phyloP scores from a whole-genome alignment of 768 basidiomycete species.

The Russula sp. region DNA sequence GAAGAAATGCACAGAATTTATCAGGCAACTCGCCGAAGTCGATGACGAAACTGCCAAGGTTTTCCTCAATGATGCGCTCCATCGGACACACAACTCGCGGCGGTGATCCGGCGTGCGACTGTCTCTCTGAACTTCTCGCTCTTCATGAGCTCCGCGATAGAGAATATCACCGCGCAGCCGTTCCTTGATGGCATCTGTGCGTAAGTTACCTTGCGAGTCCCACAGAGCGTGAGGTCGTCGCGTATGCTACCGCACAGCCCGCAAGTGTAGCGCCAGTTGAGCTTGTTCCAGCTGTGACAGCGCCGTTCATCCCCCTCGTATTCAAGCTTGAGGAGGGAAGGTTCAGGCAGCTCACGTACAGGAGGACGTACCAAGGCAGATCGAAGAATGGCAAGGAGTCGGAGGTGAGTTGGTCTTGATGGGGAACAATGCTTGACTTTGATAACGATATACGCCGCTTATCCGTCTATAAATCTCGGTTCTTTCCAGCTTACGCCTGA shows the following conservation, averaged over 20 bases:
- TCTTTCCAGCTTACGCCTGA: no score
- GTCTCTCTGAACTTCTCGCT: no score
- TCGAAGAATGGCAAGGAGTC: no score
- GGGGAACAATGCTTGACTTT: no score
- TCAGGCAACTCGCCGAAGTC: slow-evolving; percentile 93
- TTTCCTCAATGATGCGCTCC: slow-evolving; percentile 77
- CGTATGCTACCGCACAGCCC: slow-evolving; percentile 32
- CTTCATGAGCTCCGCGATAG: slow-evolving; percentile 51
- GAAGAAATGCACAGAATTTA: slow-evolving; percentile 82
- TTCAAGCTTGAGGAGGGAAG: slow-evolving; percentile 98
- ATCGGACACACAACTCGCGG: slow-evolving; percentile 64
- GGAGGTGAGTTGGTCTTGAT: no score
- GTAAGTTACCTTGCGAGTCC: slow-evolving; percentile 77
- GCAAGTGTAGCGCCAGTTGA: slow-evolving; percentile 63
- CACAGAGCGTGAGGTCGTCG: slow-evolving; percentile 62
- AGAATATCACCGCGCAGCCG: slow-evolving; percentile 93
- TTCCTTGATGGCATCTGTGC: slow-evolving; percentile 90
- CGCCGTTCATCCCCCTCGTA: slow-evolving; percentile 87
- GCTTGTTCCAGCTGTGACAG: slow-evolving; percentile 77
- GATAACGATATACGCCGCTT: no score
- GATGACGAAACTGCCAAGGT: slow-evolving; percentile 94
- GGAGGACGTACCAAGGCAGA: slow-evolving; percentile 51
- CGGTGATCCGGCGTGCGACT: slow-evolving; percentile 47
- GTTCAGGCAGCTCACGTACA: slow-evolving; percentile 96
- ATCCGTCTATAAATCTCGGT: no score